Conservation (phyloP, 495 filamentous ascomycete species). For the Daldinia concentrica region DNA sequence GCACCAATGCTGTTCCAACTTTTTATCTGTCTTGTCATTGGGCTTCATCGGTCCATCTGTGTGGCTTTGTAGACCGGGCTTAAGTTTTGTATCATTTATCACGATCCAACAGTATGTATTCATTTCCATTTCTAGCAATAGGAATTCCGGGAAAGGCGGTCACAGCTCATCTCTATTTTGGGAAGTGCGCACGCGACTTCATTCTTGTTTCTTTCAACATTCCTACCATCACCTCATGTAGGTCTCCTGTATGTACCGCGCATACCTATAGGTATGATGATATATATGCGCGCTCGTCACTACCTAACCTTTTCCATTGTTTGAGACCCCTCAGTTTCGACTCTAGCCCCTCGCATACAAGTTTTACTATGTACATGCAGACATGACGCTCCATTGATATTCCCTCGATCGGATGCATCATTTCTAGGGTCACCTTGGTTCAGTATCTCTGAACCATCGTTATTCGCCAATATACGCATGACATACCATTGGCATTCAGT, state of each 20-base stretch:
- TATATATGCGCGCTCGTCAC: slow-evolving; percentile 10
- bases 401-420: slow-evolving; percentile 23
- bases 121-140: slow-evolving; percentile 33
- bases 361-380: not conserved
- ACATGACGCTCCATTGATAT: slow-evolving; percentile 26
- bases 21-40: slow-evolving; percentile 28
- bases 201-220: slow-evolving; percentile 12
- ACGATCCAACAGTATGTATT: slow-evolving; percentile 27
- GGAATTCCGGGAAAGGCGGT: slow-evolving; percentile 30
- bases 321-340: slow-evolving; percentile 1
- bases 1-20: slow-evolving; percentile 36
- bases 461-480: slow-evolving; percentile 23
- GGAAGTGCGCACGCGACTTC: slow-evolving; percentile 10
- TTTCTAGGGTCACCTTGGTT: slow-evolving; percentile 10
- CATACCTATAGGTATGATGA: slow-evolving; percentile 8
- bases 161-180: slow-evolving; percentile 32
- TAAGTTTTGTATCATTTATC: slow-evolving; percentile 29
- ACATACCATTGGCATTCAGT: slow-evolving; percentile 1
- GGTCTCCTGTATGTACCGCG: too few species aligned
- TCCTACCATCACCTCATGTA: not conserved
- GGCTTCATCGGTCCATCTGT: slow-evolving; percentile 39
- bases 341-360: slow-evolving; percentile 2
- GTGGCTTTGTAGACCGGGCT: slow-evolving; percentile 22
- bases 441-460: slow-evolving; percentile 16
- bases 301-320: not conserved